phyloP scores from a whole-genome alignment of 352 stramenopile species.

The Phytophthora macrochlamydospora region DNA sequence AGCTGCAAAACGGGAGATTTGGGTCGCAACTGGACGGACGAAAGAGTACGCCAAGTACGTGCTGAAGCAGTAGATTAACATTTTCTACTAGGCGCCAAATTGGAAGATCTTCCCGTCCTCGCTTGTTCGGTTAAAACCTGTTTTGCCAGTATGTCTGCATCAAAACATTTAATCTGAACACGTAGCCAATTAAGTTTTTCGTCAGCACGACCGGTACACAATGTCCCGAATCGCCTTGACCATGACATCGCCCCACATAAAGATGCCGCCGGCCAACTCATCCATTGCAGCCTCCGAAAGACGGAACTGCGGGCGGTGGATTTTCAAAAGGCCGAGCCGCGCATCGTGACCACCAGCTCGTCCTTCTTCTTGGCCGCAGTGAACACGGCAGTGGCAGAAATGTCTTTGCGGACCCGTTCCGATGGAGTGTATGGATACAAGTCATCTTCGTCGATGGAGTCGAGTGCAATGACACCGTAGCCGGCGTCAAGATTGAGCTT shows the following conservation, averaged over 20 bases:
- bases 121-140: too few relatives aligned
- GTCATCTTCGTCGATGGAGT: constrained; percentile 46
- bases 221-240: constrained; percentile 20
- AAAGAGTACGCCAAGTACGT: too few relatives aligned
- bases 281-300: constrained; percentile 26
- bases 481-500: constrained; percentile 14
- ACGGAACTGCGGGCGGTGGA: constrained; percentile 26
- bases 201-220: constrained; percentile 6
- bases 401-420: constrained; percentile 42
- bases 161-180: too few relatives aligned
- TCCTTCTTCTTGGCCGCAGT: constrained; percentile 6
- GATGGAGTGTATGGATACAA: constrained; percentile 40
- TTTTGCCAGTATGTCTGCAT: too few relatives aligned
- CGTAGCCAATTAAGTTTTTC: too few relatives aligned
- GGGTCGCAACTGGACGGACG: too few relatives aligned
- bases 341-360: constrained; percentile 39
- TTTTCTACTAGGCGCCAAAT: too few relatives aligned
- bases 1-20: too few relatives aligned
- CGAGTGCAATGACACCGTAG: constrained; percentile 15
- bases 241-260: constrained; percentile 41
- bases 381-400: constrained; percentile 27
- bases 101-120: too few relatives aligned
- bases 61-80: too few relatives aligned
- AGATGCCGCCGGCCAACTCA: constrained; percentile 32
- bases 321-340: constrained; percentile 27